Percentiles rank a stretch among this genome's conserved stretches.
Evolutionary conservation across 78 protist genomes (phyloP).

Genomic region (Speleostelium caveatum): DNA sequence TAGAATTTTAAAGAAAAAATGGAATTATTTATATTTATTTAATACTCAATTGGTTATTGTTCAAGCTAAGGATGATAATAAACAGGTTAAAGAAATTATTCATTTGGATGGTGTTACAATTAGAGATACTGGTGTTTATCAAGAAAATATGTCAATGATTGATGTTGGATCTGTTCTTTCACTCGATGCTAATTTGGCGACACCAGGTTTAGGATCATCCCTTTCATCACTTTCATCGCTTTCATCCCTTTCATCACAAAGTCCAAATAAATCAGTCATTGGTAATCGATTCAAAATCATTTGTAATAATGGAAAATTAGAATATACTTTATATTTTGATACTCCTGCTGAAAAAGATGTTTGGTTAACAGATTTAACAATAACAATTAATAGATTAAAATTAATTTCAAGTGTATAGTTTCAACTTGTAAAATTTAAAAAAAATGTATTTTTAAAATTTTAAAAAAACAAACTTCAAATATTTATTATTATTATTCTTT

Average conservation of each 20-base stretch:
- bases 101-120: conserved; percentile 6
- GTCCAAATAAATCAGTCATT: neutral
- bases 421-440: no score
- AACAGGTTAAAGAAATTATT: conserved; percentile 18
- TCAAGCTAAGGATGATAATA: conserved; percentile 8
- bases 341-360: conserved; percentile 12
- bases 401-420: no score
- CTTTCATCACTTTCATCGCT: neutral
- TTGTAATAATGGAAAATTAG: neutral
- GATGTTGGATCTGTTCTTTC: neutral
- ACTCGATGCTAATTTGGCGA: neutral
- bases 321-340: conserved; percentile 10
- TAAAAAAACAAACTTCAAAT: neutral
- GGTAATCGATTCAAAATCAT: conserved; percentile 16
- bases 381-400: conserved; percentile 25
- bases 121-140: neutral
- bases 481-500: no score
- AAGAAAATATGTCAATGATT: neutral
- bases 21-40: conserved; percentile 36
- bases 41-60: conserved; percentile 23
- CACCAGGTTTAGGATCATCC: neutral
- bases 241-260: neutral
- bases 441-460: no score
- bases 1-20: conserved; percentile 14
- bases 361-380: conserved; percentile 32